Conservation (phyloP, 2,329 filamentous ascomycete genomes). For the Arachnomyces sp. region DNA sequence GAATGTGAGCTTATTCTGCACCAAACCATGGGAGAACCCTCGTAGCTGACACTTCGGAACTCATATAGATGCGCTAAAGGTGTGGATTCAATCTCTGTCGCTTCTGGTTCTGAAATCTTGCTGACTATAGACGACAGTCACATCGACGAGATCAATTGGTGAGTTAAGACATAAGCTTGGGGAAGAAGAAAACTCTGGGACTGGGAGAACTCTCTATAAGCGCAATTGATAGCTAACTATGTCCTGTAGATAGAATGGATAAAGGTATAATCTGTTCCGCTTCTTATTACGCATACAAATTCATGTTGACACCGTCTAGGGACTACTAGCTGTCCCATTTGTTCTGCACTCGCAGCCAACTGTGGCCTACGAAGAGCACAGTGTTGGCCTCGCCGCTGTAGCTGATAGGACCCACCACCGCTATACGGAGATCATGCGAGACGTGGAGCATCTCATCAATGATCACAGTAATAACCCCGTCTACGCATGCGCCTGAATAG, state of each 20-base stretch:
- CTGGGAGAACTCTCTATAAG: background rate
- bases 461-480: constrained; percentile 61
- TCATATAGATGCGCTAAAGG: constrained; percentile 54
- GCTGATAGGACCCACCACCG: constrained; percentile 73
- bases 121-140: constrained; percentile 54
- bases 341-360: constrained; percentile 93
- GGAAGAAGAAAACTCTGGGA: background rate
- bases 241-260: constrained; percentile 69
- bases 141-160: constrained; percentile 87
- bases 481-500: constrained; percentile 4
- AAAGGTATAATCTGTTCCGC: constrained; percentile 47
- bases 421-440: constrained; percentile 90
- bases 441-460: constrained; percentile 84
- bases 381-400: constrained; percentile 58
- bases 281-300: background rate
- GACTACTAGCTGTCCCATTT: constrained; percentile 86
- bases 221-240: constrained; percentile 1
- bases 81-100: constrained; percentile 23
- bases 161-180: constrained; percentile 17
- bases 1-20: constrained; percentile 52
- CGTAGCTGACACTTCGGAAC: constrained; percentile 11
- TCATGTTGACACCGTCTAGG: constrained; percentile 27
- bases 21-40: background rate
- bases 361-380: constrained; percentile 65
- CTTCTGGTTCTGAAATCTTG: constrained; percentile 11